phyloP scores from a whole-genome alignment of 345 rosid species.

The Linum trigynum region DNA sequence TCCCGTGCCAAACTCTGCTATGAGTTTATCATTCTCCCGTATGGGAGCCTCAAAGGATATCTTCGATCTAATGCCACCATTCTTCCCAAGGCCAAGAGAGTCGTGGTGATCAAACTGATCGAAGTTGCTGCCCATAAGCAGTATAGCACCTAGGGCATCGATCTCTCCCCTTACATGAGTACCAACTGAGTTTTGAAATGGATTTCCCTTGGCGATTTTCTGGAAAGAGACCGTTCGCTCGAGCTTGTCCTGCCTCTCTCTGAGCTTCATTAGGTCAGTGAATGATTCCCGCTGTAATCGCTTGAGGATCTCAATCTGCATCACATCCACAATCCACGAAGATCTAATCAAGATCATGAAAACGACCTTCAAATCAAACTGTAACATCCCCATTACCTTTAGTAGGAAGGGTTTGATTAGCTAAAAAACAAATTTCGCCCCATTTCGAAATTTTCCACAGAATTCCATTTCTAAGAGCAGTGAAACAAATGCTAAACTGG shows the following conservation, averaged over 20 bases:
- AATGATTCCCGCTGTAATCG: conserved; percentile 81
- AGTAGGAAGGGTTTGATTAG: no score
- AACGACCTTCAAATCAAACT: neutral
- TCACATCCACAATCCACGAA: neutral
- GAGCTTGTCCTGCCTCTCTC: conserved; percentile 83
- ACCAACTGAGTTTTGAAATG: conserved; percentile 45
- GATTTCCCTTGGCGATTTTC: conserved; percentile 41
- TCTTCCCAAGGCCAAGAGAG: conserved; percentile 37
- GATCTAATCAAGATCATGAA: conserved; percentile 14
- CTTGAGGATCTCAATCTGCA: conserved; percentile 90
- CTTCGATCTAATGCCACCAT: conserved; percentile 54
- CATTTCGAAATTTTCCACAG: no score
- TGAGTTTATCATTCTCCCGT: conserved; percentile 46
- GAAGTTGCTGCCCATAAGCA: conserved; percentile 34
- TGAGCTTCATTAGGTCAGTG: conserved; percentile 74
- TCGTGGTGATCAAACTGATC: conserved; percentile 35
- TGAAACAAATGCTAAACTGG: no score
- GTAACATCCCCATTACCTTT: no score
- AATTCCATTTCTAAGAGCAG: no score
- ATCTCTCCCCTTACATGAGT: conserved; percentile 66
- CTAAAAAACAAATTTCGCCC: no score
- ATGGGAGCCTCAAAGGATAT: conserved; percentile 55
- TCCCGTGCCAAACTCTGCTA: conserved; percentile 51
- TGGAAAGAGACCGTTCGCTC: conserved; percentile 52
- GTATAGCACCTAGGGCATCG: conserved; percentile 54